phyloP scores from a whole-genome alignment of 768 basidiomycete species.

The Epithele typhae region DNA sequence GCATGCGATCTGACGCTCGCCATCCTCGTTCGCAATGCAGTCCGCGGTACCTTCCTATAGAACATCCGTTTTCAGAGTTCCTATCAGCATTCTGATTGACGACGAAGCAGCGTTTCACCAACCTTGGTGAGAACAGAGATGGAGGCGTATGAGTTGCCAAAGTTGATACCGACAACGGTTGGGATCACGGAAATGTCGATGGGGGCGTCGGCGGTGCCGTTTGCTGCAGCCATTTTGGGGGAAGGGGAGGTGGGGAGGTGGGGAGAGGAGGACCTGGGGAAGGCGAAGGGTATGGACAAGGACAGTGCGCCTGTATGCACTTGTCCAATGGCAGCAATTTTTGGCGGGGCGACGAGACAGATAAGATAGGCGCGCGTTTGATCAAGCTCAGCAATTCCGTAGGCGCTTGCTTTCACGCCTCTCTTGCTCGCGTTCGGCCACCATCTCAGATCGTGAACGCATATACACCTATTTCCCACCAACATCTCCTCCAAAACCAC shows the following conservation, averaged over 20 bases:
- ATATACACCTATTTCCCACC: too few relatives aligned
- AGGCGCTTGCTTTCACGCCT: too few relatives aligned
- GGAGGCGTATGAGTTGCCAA: conserved; percentile 92
- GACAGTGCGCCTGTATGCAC: too few relatives aligned
- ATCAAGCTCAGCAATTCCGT: too few relatives aligned
- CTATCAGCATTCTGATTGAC: neutral
- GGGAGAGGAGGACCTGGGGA: too few relatives aligned
- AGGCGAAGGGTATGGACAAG: too few relatives aligned
- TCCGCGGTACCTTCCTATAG: conserved; percentile 83
- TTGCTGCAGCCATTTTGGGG: conserved; percentile 40
- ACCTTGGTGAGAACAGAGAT: conserved; percentile 96
- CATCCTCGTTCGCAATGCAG: conserved; percentile 98
- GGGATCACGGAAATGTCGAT: conserved; percentile 34
- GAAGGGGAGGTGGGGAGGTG: too few relatives aligned
- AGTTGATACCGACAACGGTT: conserved; percentile 88
- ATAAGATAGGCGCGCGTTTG: conserved; percentile 7
- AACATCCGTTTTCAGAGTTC: neutral
- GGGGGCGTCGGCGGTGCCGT: conserved; percentile 47
- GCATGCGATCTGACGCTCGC: conserved; percentile 96
- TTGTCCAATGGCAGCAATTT: too few relatives aligned
- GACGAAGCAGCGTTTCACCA: conserved; percentile 17
- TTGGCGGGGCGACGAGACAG: too few relatives aligned
- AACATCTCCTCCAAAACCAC: too few relatives aligned
- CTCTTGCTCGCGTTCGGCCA: neutral
- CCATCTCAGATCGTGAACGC: too few relatives aligned